These are phyloP conservation scores for Curvularia spicifera DNA, from an alignment of 2,329 filamentous ascomycete species.

Conservation along the genomic window DNA sequence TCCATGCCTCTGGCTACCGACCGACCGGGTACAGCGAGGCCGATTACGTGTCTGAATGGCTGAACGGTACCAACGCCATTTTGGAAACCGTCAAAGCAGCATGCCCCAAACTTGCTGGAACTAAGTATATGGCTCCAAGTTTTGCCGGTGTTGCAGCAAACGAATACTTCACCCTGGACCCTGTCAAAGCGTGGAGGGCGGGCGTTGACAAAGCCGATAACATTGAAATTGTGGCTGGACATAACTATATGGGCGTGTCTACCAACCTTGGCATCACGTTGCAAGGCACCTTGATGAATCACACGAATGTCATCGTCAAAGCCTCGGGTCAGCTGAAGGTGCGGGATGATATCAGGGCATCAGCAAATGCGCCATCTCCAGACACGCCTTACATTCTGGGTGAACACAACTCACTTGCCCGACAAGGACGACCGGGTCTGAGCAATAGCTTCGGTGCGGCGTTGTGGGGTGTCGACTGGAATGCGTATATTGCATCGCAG, in stretches of 20 bases:
- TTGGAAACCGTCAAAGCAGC: constrained; percentile 1
- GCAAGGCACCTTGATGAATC: constrained; percentile 69
- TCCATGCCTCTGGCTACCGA: constrained; percentile 58
- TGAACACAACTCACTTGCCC: constrained; percentile 68
- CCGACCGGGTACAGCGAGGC: constrained; percentile 61
- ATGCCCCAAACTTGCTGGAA: background rate
- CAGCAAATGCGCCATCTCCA: constrained; percentile 50
- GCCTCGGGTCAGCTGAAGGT: constrained; percentile 37
- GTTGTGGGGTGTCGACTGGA: constrained; percentile 70
- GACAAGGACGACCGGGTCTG: constrained; percentile 66
- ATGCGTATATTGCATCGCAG: constrained; percentile 62
- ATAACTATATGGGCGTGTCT: constrained; percentile 69
- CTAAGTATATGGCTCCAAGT: constrained; percentile 13
- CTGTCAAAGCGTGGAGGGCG: background rate
- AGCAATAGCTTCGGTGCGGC: constrained; percentile 70
- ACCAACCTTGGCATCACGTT: constrained; percentile 65
- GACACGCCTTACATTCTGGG: constrained; percentile 62
- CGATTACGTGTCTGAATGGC: constrained; percentile 42
- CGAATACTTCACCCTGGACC: constrained; percentile 1
- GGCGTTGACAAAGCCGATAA: constrained; percentile 36
- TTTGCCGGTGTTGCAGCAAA: constrained; percentile 8
- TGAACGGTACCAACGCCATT: constrained; percentile 10
- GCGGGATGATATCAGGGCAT: constrained; percentile 55
- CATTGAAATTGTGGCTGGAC: constrained; percentile 62
- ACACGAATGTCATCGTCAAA: constrained; percentile 56